Base-by-base conservation (phyloP, 208 protist genomes). In the Wallacemonas sp. region DNA sequence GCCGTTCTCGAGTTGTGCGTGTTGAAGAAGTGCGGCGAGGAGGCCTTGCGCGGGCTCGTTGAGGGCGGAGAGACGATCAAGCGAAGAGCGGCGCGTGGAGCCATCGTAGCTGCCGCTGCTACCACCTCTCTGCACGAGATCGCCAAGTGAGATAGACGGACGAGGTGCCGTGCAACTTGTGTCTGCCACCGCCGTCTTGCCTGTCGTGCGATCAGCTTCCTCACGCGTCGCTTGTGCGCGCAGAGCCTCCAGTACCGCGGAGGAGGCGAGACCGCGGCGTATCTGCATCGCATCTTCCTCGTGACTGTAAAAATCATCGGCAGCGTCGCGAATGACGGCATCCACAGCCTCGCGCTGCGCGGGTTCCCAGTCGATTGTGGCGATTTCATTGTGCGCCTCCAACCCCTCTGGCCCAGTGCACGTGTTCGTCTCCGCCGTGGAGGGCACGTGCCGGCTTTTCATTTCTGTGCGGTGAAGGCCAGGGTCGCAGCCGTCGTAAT, bases 401-500 rank as follows among this genome's bases (percentile, higher is more conserved):
- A 21, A 14, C 17, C 15, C 34, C 17, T 54, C 42, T 6, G 22
- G 24, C 44, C 15, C 19, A 11, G 44, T 5, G 15, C 17, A 24
- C 17, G 44, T 49, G 44, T 5, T 5, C 44, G 19, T 27, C 14
- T 12, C 11, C 14, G 15, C 47, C 3, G 26, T 21, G 36, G 36
- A 41, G 11, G 51, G 30, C 30, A 42, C 51, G 51, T 58, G 51
- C 24, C 2, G 26, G 26, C 51, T 58, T 14, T 38, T 34, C 51
- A 58, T 15, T 17, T 58, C 9, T 31, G 51, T 41, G 6, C 51
- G 24, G 22, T 58, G 51, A 5, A 33, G 51, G 5, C 30, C 51
- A 3, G 51, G 51, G 26, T 38, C 51, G 24, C 51, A 31, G 12
- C 49, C 62, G 62, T 69, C 69, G 51, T 75, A 75, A 53, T 69